phyloP scores from a whole-genome alignment of 345 rosid species.

The Rubroshorea leprosula region DNA sequence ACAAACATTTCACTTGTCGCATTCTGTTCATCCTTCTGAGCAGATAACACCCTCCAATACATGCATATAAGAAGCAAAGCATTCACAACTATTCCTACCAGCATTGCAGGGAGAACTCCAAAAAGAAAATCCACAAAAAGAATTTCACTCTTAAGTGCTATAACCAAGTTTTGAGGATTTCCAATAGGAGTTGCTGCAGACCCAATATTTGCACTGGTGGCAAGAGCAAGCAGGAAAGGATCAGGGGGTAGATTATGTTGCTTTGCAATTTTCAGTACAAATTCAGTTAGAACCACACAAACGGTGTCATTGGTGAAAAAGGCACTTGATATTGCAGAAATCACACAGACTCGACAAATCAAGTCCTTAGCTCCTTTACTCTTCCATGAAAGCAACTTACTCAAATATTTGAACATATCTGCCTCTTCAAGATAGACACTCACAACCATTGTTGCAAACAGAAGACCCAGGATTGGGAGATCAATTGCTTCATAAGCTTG shows the following conservation, averaged over 20 bases:
- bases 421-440: conserved; percentile 79
- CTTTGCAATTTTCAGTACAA: conserved; percentile 71
- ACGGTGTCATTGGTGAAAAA: conserved; percentile 86
- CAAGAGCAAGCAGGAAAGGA: conserved; percentile 75
- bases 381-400: conserved; percentile 63
- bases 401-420: conserved; percentile 67
- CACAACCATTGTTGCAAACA: conserved; percentile 88
- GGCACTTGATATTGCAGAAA: conserved; percentile 76
- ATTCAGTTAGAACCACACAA: conserved; percentile 78
- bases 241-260: conserved; percentile 76
- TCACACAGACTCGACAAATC: conserved; percentile 56
- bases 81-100: conserved; percentile 50
- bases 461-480: conserved; percentile 75
- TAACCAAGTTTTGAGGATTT: conserved; percentile 85
- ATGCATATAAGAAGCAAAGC: conserved; percentile 48
- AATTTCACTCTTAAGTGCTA: conserved; percentile 59
- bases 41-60: conserved; percentile 60
- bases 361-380: conserved; percentile 72
- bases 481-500: conserved; percentile 78
- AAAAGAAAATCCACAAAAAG: conserved; percentile 52
- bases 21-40: conserved; percentile 51
- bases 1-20: conserved; percentile 27
- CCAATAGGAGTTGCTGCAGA: conserved; percentile 89
- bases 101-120: conserved; percentile 63
- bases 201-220: conserved; percentile 82